A percentile compares a stretch with the other conserved stretches of the same genome.
These are phyloP conservation scores for Talaromyces sp. DNA, from an alignment of 2,329 filamentous ascomycete species.

Conservation along the genomic window DNA sequence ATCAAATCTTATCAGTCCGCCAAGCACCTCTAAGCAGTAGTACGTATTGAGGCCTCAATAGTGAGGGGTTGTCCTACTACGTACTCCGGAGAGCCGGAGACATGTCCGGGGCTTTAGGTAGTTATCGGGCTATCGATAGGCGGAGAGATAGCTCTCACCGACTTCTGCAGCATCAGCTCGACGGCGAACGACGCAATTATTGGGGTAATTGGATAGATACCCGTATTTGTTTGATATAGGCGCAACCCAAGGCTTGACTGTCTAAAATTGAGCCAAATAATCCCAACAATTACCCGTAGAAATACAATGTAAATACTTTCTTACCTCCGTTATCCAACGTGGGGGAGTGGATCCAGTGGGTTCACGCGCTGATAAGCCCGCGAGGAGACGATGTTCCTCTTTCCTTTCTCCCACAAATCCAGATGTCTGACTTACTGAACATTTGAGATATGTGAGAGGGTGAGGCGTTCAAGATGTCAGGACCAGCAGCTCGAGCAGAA, in stretches of 20 bases:
- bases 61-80: neutral
- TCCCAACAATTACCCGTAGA: too few species aligned
- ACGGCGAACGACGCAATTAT: too few species aligned
- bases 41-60: neutral
- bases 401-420: neutral
- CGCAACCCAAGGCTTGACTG: too few species aligned
- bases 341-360: neutral
- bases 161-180: too few species aligned
- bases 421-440: neutral
- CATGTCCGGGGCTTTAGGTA: neutral
- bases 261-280: neutral
- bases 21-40: neutral
- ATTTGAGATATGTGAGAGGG: neutral
- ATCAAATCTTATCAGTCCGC: neutral
- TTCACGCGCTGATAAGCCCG: neutral
- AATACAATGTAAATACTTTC: neutral
- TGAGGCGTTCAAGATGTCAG: neutral
- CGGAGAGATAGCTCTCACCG: neutral
- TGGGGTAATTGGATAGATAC: too few species aligned
- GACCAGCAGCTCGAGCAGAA: neutral
- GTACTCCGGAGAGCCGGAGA: neutral
- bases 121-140: neutral
- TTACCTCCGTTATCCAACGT: neutral
- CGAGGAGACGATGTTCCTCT: neutral
- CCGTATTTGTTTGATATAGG: too few species aligned